Base-by-base conservation (phyloP, 495 filamentous ascomycete genomes). In the Penicillium samsonianum region DNA sequence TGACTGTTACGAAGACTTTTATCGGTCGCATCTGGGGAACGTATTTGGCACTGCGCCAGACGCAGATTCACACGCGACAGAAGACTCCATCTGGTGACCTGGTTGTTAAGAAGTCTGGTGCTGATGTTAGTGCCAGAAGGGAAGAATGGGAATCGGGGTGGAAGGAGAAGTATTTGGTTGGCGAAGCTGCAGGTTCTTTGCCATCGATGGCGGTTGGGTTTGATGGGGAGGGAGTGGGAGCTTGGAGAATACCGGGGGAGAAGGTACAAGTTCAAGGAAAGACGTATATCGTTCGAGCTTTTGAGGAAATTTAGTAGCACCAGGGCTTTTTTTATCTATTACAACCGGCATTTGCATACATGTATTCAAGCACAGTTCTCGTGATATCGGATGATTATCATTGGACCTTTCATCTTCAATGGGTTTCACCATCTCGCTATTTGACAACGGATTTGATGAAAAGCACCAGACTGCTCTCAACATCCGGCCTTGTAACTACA, bases 21-120 rank as follows among this genome's bases (percentile, higher is more conserved):
- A 26, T 74, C 31, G 75, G 67, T 10, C 64, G 70, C 19, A 62
- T 75, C 35, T 73, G 72, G 65, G 71, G 73, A 0, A 70, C 67
- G 0, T 78, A 68, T 65, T 20, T 78, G 37, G 73, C 64, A n/a
- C 30, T 78, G 8, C 64, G 65, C 5, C 75, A 78, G 57, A 46
- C 22, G 2, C 71, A 73, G 55, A 52, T 53, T 37, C 56, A 65
- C 51, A 49, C 20, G 23, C 57, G 63, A 6, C 25, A 25, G 9
- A 55, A 35, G 20, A 62, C 47, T 14, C 35, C 64, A 3, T 51
- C 61, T 33, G 67, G 69, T 5, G 44, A 48, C 1, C 61, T 57
- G 46, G 49, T 60, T 31, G 59, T 68, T 10, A 59, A 55, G 26
- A 72, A 67, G 52, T 63, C 61, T 7, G 71, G 73, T 2, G 55